phyloP scores from a whole-genome alignment of 805 yeast genomes.

The Wickerhamiella alocasiicola region DNA sequence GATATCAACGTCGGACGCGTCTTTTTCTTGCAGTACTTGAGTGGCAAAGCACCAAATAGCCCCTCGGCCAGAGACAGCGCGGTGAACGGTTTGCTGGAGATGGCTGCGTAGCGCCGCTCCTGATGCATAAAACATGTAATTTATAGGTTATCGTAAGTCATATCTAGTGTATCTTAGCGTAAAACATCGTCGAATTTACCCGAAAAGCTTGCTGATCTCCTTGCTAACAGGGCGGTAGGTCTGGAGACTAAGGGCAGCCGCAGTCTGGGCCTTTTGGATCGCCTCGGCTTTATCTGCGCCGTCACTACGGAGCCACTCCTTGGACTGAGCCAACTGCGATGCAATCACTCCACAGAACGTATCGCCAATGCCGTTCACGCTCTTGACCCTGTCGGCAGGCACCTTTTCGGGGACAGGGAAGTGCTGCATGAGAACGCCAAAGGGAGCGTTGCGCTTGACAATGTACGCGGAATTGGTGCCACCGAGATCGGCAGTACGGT shows the following conservation, averaged over 20 bases:
- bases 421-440: conserved; percentile 54
- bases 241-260: conserved; percentile 28
- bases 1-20: conserved; percentile 53
- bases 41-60: conserved; percentile 55
- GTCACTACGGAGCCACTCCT: conserved; percentile 25
- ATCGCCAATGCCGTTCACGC: conserved; percentile 88
- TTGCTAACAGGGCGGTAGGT: conserved; percentile 24
- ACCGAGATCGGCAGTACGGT: conserved; percentile 20
- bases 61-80: conserved; percentile 32
- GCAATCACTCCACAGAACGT: conserved; percentile 56
- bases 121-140: not conserved
- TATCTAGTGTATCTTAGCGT: not conserved
- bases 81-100: conserved; percentile 13
- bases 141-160: not conserved
- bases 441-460: conserved; percentile 14
- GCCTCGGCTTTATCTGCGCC: conserved; percentile 24
- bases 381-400: conserved; percentile 33
- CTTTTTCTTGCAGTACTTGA: conserved; percentile 63
- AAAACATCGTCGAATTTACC: not conserved
- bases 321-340: conserved; percentile 29
- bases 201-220: conserved; percentile 13
- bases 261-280: conserved; percentile 27
- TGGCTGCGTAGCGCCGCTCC: not conserved
- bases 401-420: conserved; percentile 34
- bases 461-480: conserved; percentile 19